Evolutionary conservation across 164 flowering plant genomes (phyloP).

Genomic region (Macadamia tetraphylla): DNA sequence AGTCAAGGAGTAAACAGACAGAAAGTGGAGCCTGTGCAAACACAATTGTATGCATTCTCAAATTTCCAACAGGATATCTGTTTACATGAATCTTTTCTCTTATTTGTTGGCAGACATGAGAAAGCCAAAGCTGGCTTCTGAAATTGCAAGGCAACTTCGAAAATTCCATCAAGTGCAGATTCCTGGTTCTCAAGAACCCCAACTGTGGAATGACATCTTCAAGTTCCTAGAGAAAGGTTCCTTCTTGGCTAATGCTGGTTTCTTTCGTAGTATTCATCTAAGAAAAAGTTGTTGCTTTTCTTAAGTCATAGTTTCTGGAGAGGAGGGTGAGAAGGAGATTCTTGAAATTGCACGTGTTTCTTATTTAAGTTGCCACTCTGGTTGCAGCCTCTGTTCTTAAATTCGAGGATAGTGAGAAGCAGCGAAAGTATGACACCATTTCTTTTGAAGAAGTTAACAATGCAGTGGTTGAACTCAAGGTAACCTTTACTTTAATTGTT

Average conservation of each 20-base stretch:
- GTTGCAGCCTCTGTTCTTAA: slow-evolving; percentile 74
- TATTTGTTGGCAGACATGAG: slow-evolving; percentile 61
- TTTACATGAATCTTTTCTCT: slow-evolving; percentile 4
- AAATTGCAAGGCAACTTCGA: slow-evolving; percentile 79
- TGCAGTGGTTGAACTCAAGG: slow-evolving; percentile 72
- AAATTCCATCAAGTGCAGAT: slow-evolving; percentile 79
- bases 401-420: slow-evolving; percentile 78
- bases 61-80: background rate
- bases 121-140: slow-evolving; percentile 71
- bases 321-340: too few relatives aligned
- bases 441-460: slow-evolving; percentile 60
- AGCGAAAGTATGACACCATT: slow-evolving; percentile 53
- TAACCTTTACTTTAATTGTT: slow-evolving; percentile 17
- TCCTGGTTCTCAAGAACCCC: slow-evolving; percentile 90
- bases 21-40: background rate
- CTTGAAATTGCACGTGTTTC: background rate
- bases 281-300: too few relatives aligned
- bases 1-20: background rate
- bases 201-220: slow-evolving; percentile 75
- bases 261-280: background rate
- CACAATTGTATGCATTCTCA: background rate
- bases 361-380: slow-evolving; percentile 4
- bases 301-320: too few relatives aligned
- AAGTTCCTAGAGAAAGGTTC: slow-evolving; percentile 77
- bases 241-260: slow-evolving; percentile 2